These are phyloP conservation scores for Strobilomyces dryophilus DNA, from an alignment of 768 basidiomycete genomes.

Conservation along the genomic window DNA sequence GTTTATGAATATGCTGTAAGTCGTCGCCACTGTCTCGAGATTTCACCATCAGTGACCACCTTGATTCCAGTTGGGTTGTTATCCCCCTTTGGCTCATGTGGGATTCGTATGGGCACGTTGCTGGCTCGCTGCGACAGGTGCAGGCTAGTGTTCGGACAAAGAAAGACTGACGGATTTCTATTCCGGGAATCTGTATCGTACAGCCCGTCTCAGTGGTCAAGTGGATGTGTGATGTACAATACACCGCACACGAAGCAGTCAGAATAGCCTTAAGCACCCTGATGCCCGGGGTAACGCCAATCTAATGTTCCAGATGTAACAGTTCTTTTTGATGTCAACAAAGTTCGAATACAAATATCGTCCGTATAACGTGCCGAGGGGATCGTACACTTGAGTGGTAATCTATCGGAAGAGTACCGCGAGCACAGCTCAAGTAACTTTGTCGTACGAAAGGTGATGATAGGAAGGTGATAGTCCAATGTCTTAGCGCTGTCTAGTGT, in stretches of 20 bases:
- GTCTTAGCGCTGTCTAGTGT: background rate
- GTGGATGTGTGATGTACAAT: background rate
- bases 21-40: constrained; percentile 1
- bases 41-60: background rate
- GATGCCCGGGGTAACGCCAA: background rate
- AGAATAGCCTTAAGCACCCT: background rate
- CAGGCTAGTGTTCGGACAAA: constrained; percentile 36
- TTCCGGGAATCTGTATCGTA: background rate
- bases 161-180: constrained; percentile 21
- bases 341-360: constrained; percentile 5
- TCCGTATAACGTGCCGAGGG: constrained; percentile 14
- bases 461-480: background rate
- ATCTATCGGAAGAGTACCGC: constrained; percentile 4
- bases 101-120: constrained; percentile 73
- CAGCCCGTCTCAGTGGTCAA: background rate
- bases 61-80: constrained; percentile 63
- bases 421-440: background rate
- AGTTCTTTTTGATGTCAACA: background rate
- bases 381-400: background rate
- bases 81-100: constrained; percentile 74
- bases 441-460: background rate
- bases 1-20: constrained; percentile 82
- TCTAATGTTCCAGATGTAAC: background rate
- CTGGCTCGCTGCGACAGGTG: constrained; percentile 47
- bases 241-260: background rate